Evolutionary conservation across 164 flowering plant species (phyloP).

Genomic region (Aristolochia fimbriata): DNA sequence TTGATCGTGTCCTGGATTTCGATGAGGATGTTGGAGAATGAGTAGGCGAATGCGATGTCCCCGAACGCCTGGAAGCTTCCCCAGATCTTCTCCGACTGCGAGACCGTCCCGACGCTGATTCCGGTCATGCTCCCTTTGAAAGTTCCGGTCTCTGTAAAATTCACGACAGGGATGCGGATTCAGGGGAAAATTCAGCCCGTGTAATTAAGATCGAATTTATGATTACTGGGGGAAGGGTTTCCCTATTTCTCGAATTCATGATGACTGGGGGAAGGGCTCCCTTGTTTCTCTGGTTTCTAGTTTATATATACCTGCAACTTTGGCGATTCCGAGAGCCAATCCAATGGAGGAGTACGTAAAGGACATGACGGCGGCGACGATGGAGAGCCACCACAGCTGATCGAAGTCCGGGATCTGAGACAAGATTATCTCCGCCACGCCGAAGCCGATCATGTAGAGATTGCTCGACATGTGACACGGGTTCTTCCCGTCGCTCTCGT

Average conservation of each 20-base stretch:
- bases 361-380: slow-evolving; percentile 23
- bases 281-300: no score
- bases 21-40: slow-evolving; percentile 58
- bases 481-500: slow-evolving; percentile 26
- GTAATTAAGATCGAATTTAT: no score
- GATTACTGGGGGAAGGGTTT: no score
- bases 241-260: no score
- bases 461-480: slow-evolving; percentile 40
- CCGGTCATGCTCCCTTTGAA: slow-evolving; percentile 59
- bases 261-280: no score
- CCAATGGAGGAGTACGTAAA: slow-evolving; percentile 21
- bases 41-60: slow-evolving; percentile 70
- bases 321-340: slow-evolving; percentile 20
- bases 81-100: slow-evolving; percentile 54
- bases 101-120: slow-evolving; percentile 47
- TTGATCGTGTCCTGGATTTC: slow-evolving; percentile 67
- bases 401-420: slow-evolving; percentile 23
- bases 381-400: slow-evolving; percentile 18
- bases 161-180: background rate
- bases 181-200: no score
- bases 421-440: slow-evolving; percentile 16
- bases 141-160: slow-evolving; percentile 40
- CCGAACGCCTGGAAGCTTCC: slow-evolving; percentile 73
- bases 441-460: slow-evolving; percentile 51
- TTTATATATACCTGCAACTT: slow-evolving; percentile 47